Base-by-base conservation (phyloP, 805 yeast genomes). In the Dipodascus geniculatus region DNA sequence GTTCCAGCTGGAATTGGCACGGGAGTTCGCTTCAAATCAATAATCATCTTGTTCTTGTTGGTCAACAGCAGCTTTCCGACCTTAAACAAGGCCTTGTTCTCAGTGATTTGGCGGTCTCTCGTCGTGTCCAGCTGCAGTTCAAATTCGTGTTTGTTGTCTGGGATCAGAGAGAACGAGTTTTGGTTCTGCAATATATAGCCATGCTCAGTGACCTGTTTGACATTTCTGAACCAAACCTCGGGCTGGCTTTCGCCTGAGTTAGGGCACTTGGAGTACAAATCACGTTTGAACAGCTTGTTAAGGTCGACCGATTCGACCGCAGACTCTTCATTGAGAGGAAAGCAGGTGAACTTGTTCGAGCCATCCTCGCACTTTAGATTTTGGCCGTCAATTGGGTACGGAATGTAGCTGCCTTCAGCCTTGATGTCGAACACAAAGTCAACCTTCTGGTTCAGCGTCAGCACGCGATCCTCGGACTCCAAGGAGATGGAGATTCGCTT, bases 1-100 rank as follows among this genome's bases (percentile, higher is more conserved):
- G 69, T 59, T 2, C 58, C 59, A 11, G 6, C 20, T 6, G 44
- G 44, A 11, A n/a, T 17, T 8, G 35, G 35, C 35, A 14, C 14
- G 6, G 17, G 4, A 4, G 44, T 38, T 9, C 44, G 17, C 20
- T 38, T 38, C 19, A 38, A 38, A 17, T 38, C 20, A 17, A 38
- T 38, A n/a, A 38, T 38, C 19, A 38, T 4, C 14, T 38, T 38
- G 20, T 38, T 38, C 20, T 38, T 14, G 20, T 17, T 38, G 20
- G 44, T 4, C 20, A 14, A 17, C 14, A 38, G 14, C 17, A 38
- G 19, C 14, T 38, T 38, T n/a, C 44, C 44, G 6, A 38, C 14
- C 4, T 14, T 38, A 16, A 38, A 38, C 44, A 38, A 17, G 8
- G 44, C 44, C 6, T 38, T 38, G 14, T 17, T 17, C 20, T 38